Percentiles rank a stretch among this genome's conserved stretches.
Evolutionary conservation across 495 filamentous ascomycete species (phyloP).

Genomic region (Daldinia loculata): DNA sequence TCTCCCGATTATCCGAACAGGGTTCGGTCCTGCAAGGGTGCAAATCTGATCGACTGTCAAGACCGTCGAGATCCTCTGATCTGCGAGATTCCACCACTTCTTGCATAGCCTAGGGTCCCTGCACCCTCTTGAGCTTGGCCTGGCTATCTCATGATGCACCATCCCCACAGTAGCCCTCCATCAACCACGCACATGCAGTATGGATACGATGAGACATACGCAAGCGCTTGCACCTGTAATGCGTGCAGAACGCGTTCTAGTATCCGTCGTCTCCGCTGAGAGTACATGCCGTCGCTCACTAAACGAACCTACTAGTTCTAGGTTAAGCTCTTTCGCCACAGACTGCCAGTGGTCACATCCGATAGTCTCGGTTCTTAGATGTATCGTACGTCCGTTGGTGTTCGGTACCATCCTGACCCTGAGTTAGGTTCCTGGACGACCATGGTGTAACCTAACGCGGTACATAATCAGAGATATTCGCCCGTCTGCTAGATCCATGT

Average conservation of each 20-base stretch:
- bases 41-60: conserved; percentile 44
- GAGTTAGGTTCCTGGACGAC: conserved; percentile 8
- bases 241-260: conserved; percentile 38
- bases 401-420: conserved; percentile 21
- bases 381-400: conserved; percentile 21
- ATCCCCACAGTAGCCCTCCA: conserved; percentile 43
- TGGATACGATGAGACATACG: conserved; percentile 44
- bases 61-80: conserved; percentile 42
- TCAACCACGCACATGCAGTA: conserved; percentile 41
- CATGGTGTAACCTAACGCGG: conserved; percentile 6
- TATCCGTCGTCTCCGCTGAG: conserved; percentile 20
- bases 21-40: conserved; percentile 34
- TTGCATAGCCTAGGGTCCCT: conserved; percentile 32
- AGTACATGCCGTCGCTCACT: conserved; percentile 6
- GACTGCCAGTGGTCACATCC: conserved; percentile 27
- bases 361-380: conserved; percentile 25
- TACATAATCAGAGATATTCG: conserved; percentile 13
- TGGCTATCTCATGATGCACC: conserved; percentile 39
- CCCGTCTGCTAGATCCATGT: conserved; percentile 18
- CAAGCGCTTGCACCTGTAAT: conserved; percentile 39
- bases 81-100: conserved; percentile 39
- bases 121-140: conserved; percentile 36
- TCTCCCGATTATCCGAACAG: conserved; percentile 44
- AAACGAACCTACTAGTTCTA: conserved; percentile 7
- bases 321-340: conserved; percentile 17